Evolutionary conservation across 495 filamentous ascomycete species (phyloP).

Genomic region (Penicillium paradoxum): DNA sequence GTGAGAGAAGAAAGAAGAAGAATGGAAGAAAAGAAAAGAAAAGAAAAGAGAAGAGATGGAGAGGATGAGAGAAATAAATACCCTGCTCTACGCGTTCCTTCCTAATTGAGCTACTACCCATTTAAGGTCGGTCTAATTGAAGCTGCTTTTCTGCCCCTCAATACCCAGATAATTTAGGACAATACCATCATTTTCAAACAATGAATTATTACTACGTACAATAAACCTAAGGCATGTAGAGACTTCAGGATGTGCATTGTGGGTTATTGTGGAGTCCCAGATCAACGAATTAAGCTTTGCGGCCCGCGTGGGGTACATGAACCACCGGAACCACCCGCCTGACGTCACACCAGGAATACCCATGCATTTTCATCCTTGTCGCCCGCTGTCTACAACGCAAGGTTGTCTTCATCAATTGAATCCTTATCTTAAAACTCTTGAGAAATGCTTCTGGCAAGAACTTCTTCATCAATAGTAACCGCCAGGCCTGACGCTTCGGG

Average conservation of each 20-base stretch:
- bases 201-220: no score
- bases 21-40: background rate
- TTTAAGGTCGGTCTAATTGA: background rate
- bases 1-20: background rate
- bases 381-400: background rate
- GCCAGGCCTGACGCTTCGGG: background rate
- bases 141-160: no score
- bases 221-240: no score
- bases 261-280: background rate
- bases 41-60: background rate
- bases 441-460: background rate
- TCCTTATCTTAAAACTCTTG: no score
- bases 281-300: slow-evolving; percentile 10
- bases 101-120: background rate
- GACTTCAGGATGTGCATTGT: background rate
- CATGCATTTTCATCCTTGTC: no score
- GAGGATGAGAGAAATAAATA: background rate
- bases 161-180: background rate
- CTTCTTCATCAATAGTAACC: background rate
- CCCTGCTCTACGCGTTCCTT: background rate
- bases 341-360: background rate
- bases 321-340: background rate
- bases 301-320: slow-evolving; percentile 7
- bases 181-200: background rate
- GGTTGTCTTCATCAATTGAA: no score